Percentiles rank a stretch among this genome's conserved stretches.
Conservation (phyloP, 2,329 filamentous ascomycete species). For the Penicillium vulpinum region DNA sequence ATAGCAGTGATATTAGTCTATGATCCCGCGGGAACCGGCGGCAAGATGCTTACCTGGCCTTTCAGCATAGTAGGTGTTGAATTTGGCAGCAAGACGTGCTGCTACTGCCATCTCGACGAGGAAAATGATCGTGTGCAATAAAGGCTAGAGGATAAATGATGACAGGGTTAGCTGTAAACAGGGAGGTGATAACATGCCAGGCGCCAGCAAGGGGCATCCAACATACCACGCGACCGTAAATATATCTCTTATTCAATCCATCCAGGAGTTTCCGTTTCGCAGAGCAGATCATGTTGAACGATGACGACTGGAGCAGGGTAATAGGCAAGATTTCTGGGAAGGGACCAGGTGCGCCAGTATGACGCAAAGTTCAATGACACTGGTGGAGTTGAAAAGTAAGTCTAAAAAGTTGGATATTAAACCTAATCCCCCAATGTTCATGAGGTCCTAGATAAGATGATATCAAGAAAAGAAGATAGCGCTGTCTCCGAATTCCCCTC, state of each 20-base stretch:
- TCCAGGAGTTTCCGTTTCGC: constrained; percentile 45
- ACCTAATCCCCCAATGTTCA: neutral
- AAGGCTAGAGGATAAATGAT: constrained; percentile 60
- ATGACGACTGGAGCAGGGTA: constrained; percentile 20
- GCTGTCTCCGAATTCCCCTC: neutral
- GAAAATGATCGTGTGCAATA: constrained; percentile 81
- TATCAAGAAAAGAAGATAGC: neutral
- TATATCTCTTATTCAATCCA: constrained; percentile 49
- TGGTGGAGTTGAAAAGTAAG: neutral
- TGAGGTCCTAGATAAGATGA: neutral
- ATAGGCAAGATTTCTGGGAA: constrained; percentile 31
- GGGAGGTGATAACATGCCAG: neutral
- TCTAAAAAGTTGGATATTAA: neutral
- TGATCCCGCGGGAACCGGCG: neutral
- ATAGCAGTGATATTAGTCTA: constrained; percentile 18
- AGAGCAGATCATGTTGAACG: constrained; percentile 42
- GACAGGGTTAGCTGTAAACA: constrained; percentile 14
- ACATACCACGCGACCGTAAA: constrained; percentile 48
- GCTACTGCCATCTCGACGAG: constrained; percentile 86
- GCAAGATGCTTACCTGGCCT: constrained; percentile 65
- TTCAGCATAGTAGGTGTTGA: constrained; percentile 91
- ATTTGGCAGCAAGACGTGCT: constrained; percentile 77
- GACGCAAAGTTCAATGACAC: constrained; percentile 36
- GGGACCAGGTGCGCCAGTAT: constrained; percentile 35
- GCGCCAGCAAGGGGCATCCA: neutral